Evolutionary conservation across 2,329 filamentous ascomycete species (phyloP).

Genomic region (Nigrospora sphaerica): DNA sequence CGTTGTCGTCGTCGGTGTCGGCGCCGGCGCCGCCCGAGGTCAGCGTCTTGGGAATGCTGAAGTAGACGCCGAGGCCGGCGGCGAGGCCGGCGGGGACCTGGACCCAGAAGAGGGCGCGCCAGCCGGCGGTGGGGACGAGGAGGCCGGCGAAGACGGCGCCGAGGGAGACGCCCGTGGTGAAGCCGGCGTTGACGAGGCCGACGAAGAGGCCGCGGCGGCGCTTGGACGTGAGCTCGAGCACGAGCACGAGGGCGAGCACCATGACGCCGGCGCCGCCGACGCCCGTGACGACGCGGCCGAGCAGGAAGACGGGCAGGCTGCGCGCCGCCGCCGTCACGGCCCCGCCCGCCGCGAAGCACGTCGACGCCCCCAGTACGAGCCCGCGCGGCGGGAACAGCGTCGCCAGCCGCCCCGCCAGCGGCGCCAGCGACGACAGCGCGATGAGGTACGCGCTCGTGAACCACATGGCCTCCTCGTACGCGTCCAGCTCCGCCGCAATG

Average conservation of each 20-base stretch:
- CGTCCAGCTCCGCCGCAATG: constrained; percentile 68
- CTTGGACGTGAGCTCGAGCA: constrained; percentile 64
- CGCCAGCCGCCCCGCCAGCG: constrained; percentile 64
- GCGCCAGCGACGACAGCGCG: constrained; percentile 54
- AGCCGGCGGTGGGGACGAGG: constrained; percentile 57
- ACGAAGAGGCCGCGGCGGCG: constrained; percentile 66
- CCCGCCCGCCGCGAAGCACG: constrained; percentile 53
- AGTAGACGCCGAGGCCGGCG: constrained; percentile 54
- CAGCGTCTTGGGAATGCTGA: constrained; percentile 52
- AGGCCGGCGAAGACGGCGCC: constrained; percentile 66
- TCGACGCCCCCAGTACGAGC: constrained; percentile 56
- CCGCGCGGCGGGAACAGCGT: constrained; percentile 65
- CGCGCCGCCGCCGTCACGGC: constrained; percentile 56
- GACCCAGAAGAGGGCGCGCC: constrained; percentile 72
- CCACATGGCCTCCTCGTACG: constrained; percentile 70
- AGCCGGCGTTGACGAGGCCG: constrained; percentile 65
- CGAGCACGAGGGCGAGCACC: constrained; percentile 66
- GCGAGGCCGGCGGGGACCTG: constrained; percentile 60
- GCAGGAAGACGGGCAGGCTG: constrained; percentile 55
- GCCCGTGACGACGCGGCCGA: constrained; percentile 62
- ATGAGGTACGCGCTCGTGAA: constrained; percentile 72
- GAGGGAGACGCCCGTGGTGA: constrained; percentile 63
- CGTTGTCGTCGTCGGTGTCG: constrained; percentile 27
- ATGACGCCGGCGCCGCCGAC: constrained; percentile 65
- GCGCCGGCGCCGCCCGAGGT: constrained; percentile 26